These are phyloP conservation scores for Meyerozyma athensensis DNA, from an alignment of 1,139 yeast species.

Conservation along the genomic window DNA sequence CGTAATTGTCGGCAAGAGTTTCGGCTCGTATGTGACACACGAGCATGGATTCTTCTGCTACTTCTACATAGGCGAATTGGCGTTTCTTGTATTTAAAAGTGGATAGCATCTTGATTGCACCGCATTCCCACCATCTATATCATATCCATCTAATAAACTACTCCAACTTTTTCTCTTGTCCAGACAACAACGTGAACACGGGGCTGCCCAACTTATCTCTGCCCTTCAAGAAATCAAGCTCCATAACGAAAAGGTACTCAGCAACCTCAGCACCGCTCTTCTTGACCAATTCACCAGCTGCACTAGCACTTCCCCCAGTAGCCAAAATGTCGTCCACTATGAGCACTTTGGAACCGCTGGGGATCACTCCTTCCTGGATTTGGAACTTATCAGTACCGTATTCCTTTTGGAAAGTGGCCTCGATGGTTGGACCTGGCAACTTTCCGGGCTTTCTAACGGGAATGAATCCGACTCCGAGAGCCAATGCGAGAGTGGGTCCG, in stretches of 20 bases:
- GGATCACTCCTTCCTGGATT: constrained; percentile 79
- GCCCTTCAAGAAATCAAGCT: constrained; percentile 91
- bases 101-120: no score
- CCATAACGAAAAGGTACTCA: constrained; percentile 87
- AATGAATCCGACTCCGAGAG: constrained; percentile 82
- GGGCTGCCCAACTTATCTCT: constrained; percentile 84
- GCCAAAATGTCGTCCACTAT: constrained; percentile 96
- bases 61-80: constrained; percentile 76
- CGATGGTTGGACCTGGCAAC: constrained; percentile 78
- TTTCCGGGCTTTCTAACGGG: constrained; percentile 96
- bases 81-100: constrained; percentile 79
- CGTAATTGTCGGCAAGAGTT: constrained; percentile 87
- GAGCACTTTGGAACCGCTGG: constrained; percentile 74
- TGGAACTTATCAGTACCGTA: constrained; percentile 89
- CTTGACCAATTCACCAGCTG: constrained; percentile 82
- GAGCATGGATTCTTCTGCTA: constrained; percentile 79
- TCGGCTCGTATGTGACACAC: constrained; percentile 93
- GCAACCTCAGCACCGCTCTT: constrained; percentile 62
- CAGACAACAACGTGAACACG: constrained; percentile 79
- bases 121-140: no score
- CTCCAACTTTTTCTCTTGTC: constrained; percentile 56
- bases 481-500: constrained; percentile 92
- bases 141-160: background rate
- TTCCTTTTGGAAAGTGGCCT: constrained; percentile 81
- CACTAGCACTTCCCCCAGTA: constrained; percentile 94